Conservation (phyloP, 345 rosid species). For the Lepidium sativum region DNA sequence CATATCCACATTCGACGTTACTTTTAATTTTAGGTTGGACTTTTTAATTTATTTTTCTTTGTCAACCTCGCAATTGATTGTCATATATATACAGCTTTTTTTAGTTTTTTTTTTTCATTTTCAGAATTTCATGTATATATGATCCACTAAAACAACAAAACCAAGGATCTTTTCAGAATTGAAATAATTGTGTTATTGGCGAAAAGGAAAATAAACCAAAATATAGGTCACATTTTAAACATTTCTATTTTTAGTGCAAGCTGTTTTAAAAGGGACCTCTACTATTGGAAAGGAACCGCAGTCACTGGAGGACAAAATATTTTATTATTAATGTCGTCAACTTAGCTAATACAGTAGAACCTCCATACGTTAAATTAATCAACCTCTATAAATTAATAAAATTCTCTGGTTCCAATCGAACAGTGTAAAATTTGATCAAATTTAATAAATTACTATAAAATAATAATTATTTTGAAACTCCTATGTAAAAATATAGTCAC, state of each 20-base stretch:
- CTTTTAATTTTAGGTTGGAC: not conserved
- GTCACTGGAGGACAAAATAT: conserved; percentile 4
- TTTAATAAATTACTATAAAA: no score
- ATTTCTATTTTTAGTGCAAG: conserved; percentile 10
- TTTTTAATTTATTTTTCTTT: not conserved
- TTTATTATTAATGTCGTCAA: not conserved
- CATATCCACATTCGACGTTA: not conserved
- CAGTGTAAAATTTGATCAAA: no score
- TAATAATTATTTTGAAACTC: no score
- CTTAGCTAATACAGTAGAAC: no score
- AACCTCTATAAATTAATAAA: no score
- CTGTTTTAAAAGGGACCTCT: conserved; percentile 17
- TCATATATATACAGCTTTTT: not conserved
- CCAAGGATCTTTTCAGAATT: conserved; percentile 9
- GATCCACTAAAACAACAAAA: conserved; percentile 1
- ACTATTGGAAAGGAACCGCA: conserved; percentile 8
- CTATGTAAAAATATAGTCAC: no score
- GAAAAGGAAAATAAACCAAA: not conserved
- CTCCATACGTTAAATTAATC: no score
- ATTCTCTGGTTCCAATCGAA: no score
- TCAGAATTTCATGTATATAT: not conserved
- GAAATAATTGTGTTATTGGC: not conserved
- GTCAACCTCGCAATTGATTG: not conserved
- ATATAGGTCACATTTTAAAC: not conserved
- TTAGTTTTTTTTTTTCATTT: no score